phyloP scores from a whole-genome alignment of 352 stramenopile genomes.

The Phytophthora palmivora region DNA sequence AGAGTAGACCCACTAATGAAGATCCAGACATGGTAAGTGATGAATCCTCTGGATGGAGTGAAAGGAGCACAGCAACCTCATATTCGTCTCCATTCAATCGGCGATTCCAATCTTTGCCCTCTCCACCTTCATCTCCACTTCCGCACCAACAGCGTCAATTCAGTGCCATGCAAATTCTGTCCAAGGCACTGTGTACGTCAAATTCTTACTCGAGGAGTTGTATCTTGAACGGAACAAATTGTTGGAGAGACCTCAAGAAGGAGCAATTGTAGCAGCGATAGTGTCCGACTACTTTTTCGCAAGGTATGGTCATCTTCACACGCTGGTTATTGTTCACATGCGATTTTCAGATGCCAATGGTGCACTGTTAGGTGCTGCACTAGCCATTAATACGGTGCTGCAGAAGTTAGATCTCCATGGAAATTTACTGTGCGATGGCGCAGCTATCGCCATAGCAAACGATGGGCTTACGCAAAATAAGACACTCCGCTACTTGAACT shows the following conservation, averaged over 20 bases:
- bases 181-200: constrained; percentile 46
- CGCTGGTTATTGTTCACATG: constrained; percentile 54
- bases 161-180: constrained; percentile 45
- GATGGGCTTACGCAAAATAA: constrained; percentile 50
- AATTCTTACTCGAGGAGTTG: constrained; percentile 75
- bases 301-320: constrained; percentile 62
- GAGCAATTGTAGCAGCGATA: constrained; percentile 41
- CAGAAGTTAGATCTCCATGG: constrained; percentile 63
- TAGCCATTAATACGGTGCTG: constrained; percentile 70
- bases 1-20: constrained; percentile 8
- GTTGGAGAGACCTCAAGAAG: constrained; percentile 35
- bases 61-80: neutral
- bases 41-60: neutral
- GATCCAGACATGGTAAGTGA: constrained; percentile 5
- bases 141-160: constrained; percentile 23
- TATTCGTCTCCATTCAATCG: neutral
- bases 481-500: constrained; percentile 57
- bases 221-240: constrained; percentile 65
- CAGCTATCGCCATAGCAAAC: constrained; percentile 45
- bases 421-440: constrained; percentile 57
- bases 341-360: constrained; percentile 47
- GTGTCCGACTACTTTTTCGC: constrained; percentile 81
- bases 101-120: constrained; percentile 8
- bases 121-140: constrained; percentile 12
- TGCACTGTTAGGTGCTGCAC: constrained; percentile 45